These are phyloP conservation scores for Solanum ahanhuiri DNA, from an alignment of 257 asterid genomes.

Conservation along the genomic window DNA sequence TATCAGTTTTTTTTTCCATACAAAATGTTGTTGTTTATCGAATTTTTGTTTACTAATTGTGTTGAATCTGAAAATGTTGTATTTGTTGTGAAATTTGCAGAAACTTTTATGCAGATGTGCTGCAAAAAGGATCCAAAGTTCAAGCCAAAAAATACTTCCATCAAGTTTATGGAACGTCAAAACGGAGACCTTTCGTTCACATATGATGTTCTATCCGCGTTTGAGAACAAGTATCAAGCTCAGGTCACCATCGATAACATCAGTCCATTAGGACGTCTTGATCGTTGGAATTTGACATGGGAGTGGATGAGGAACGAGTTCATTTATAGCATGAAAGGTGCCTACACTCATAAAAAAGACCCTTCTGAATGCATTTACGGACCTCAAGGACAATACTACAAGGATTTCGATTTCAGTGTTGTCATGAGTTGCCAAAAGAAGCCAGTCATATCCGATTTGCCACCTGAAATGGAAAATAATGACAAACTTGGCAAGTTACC, in stretches of 20 bases:
- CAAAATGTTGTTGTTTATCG: no score
- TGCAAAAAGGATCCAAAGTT: conserved; percentile 75
- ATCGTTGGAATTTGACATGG: conserved; percentile 96
- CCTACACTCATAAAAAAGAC: conserved; percentile 59
- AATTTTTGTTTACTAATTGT: neutral
- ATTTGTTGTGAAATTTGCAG: conserved; percentile 23
- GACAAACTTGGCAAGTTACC: conserved; percentile 77
- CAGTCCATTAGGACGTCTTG: conserved; percentile 82
- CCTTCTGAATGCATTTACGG: conserved; percentile 81
- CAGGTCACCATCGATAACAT: conserved; percentile 86
- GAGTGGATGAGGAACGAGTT: conserved; percentile 94
- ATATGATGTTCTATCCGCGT: conserved; percentile 68
- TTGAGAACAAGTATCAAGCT: conserved; percentile 52
- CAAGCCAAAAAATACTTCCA: conserved; percentile 31
- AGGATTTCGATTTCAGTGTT: conserved; percentile 55
- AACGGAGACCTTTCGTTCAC: conserved; percentile 68
- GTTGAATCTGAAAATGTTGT: neutral
- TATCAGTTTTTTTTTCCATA: neutral
- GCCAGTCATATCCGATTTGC: conserved; percentile 69
- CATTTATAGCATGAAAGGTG: conserved; percentile 71
- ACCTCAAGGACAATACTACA: conserved; percentile 69
- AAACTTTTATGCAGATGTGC: conserved; percentile 49
- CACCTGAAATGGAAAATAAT: conserved; percentile 44
- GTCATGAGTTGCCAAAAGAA: conserved; percentile 62
- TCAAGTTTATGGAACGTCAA: conserved; percentile 42